Conservation (phyloP, 345 rosid genomes). For the Citrus mangshanensis region DNA sequence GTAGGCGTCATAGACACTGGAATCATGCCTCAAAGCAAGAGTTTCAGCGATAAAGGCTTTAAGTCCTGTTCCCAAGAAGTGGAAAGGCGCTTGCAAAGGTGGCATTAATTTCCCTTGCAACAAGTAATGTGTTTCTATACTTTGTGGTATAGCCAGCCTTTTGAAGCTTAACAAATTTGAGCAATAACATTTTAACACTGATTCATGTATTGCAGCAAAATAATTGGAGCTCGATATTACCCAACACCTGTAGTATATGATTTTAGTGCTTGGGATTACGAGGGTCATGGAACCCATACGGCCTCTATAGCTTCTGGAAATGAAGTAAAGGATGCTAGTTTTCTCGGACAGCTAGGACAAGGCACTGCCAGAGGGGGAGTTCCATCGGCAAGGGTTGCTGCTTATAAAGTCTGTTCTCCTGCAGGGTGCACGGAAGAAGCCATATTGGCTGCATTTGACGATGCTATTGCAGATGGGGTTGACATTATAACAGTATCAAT, state of each 20-base stretch:
- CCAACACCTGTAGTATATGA: rapidly evolving
- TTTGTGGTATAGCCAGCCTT: no score
- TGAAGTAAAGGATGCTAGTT: slow-evolving; percentile 29
- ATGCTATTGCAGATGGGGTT: slow-evolving; percentile 61
- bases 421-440: background rate
- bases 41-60: no score
- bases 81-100: no score
- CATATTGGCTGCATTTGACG: slow-evolving; percentile 49
- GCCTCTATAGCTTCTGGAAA: slow-evolving; percentile 69
- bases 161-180: no score
- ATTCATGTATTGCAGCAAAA: no score
- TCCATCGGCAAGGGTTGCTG: slow-evolving; percentile 52
- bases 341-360: slow-evolving; percentile 42
- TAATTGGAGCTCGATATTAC: slow-evolving; percentile 42
- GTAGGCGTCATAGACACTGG: no score
- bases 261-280: slow-evolving; percentile 16
- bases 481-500: slow-evolving; percentile 38
- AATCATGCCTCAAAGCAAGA: no score
- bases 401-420: slow-evolving; percentile 26
- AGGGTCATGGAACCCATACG: slow-evolving; percentile 51
- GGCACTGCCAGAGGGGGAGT: slow-evolving; percentile 62
- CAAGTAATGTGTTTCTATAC: no score
- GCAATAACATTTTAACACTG: no score
- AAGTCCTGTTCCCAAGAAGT: no score
- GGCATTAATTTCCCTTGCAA: no score